Evolutionary conservation across 192 early-diverging fungal species (phyloP).

Genomic region (Coemansia interrupta): DNA sequence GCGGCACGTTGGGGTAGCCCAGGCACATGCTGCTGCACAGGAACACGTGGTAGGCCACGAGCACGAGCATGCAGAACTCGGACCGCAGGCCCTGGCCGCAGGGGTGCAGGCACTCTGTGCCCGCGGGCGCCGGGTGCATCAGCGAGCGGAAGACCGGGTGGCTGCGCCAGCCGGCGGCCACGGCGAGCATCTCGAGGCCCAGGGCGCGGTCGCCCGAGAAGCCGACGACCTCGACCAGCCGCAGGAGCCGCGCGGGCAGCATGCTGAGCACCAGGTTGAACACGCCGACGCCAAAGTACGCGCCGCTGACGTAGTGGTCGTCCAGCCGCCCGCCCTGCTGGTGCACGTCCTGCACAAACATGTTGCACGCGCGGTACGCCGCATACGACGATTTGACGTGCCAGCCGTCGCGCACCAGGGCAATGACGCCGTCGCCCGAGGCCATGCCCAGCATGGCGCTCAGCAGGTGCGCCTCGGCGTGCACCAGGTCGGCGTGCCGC

Average conservation of each 20-base stretch:
- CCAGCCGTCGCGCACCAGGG: constrained; percentile 74
- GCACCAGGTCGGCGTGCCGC: constrained; percentile 67
- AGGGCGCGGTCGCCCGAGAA: constrained; percentile 73
- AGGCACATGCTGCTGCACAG: constrained; percentile 66
- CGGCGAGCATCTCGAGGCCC: constrained; percentile 67
- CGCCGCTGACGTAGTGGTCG: constrained; percentile 76
- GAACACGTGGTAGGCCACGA: constrained; percentile 74
- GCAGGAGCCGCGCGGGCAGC: constrained; percentile 66
- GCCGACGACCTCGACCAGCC: constrained; percentile 79
- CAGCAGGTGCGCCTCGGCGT: constrained; percentile 73
- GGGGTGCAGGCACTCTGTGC: constrained; percentile 11
- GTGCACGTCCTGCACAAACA: constrained; percentile 54
- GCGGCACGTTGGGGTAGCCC: constrained; percentile 62
- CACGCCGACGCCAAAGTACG: constrained; percentile 70
- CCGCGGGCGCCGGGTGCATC: constrained; percentile 21
- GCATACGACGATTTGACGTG: constrained; percentile 67
- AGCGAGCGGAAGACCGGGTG: constrained; percentile 13
- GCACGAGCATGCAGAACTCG: constrained; percentile 70
- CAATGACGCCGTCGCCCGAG: constrained; percentile 69
- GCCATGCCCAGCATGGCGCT: constrained; percentile 71
- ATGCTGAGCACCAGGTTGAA: constrained; percentile 79
- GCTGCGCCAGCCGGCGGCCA: constrained; percentile 68
- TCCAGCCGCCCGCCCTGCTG: constrained; percentile 63
- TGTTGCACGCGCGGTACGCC: constrained; percentile 61
- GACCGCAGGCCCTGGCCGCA: constrained; percentile 67